Conservation (phyloP, 345 rosid genomes). For the Dimocarpus longan region DNA sequence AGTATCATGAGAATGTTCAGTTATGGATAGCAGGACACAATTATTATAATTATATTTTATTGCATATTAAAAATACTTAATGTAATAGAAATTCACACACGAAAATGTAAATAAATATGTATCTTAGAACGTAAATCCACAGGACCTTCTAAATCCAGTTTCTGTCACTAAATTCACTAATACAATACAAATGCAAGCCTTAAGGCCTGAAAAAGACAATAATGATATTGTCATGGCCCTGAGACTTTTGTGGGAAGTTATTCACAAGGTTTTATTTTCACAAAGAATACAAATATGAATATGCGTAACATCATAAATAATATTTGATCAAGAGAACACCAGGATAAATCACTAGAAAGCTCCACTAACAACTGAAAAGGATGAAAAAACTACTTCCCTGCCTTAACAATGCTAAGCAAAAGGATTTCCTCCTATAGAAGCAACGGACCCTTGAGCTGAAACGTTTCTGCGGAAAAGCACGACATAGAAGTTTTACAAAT, state of each 20-base stretch:
- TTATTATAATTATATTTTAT: too few relatives aligned
- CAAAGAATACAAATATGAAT: slow-evolving; percentile 13
- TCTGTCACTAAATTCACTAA: not conserved
- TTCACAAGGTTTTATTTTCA: slow-evolving; percentile 20
- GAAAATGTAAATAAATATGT: too few relatives aligned
- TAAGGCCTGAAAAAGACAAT: not conserved
- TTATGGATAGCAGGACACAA: too few relatives aligned
- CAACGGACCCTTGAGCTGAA: slow-evolving; percentile 71
- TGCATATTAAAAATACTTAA: too few relatives aligned
- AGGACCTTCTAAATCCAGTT: not conserved
- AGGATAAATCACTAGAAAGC: slow-evolving; percentile 2
- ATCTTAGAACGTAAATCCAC: too few relatives aligned
- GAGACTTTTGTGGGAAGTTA: slow-evolving; percentile 10
- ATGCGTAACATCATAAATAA: not conserved
- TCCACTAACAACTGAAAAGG: slow-evolving; percentile 2
- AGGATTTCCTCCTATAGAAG: slow-evolving; percentile 85
- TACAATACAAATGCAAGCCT: slow-evolving; percentile 5
- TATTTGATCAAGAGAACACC: not conserved
- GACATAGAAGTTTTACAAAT: not conserved
- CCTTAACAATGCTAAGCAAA: slow-evolving; percentile 52
- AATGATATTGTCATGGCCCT: slow-evolving; percentile 10
- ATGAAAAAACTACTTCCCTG: not conserved
- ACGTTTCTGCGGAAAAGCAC: slow-evolving; percentile 47
- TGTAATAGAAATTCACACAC: too few relatives aligned
- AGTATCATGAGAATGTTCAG: too few relatives aligned